Percentiles rank a stretch among this genome's conserved stretches.
Evolutionary conservation across 1,284 basidiomycete species (phyloP).

Genomic region (Gymnopus androsaceus): DNA sequence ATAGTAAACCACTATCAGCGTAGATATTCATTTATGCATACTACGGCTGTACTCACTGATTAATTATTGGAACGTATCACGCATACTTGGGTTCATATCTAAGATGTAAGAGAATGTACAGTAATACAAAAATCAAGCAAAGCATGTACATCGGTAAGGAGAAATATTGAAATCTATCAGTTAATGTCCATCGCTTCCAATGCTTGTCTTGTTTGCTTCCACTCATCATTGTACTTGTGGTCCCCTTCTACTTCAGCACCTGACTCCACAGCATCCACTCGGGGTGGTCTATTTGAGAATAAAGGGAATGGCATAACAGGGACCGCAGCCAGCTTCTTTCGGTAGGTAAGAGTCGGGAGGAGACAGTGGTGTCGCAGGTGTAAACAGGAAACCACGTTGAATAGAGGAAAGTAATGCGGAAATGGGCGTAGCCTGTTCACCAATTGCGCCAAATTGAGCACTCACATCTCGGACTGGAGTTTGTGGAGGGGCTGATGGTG

Average conservation of each 20-base stretch:
- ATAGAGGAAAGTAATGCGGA: slow-evolving; percentile 69
- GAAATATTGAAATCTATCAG: background rate
- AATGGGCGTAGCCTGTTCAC: slow-evolving; percentile 56
- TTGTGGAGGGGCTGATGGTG: background rate
- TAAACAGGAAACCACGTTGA: slow-evolving; percentile 66
- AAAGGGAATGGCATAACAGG: slow-evolving; percentile 4
- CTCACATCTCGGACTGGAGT: slow-evolving; percentile 17
- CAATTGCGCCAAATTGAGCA: background rate
- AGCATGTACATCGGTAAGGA: no score
- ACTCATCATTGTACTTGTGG: background rate
- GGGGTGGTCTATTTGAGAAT: background rate
- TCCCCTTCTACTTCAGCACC: background rate
- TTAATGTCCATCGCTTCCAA: slow-evolving; percentile 6
- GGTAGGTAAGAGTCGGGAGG: slow-evolving; percentile 52
- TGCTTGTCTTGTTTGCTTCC: background rate
- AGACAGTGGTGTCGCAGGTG: slow-evolving; percentile 59
- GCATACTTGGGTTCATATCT: no score
- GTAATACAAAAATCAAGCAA: no score
- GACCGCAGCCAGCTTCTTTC: background rate
- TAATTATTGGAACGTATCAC: no score
- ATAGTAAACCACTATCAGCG: slow-evolving; percentile 13
- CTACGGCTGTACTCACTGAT: no score
- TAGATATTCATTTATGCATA: background rate
- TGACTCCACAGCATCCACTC: background rate
- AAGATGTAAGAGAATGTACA: no score